Base-by-base conservation (phyloP, 495 filamentous ascomycete genomes). In the Hypoxylon trugodes region DNA sequence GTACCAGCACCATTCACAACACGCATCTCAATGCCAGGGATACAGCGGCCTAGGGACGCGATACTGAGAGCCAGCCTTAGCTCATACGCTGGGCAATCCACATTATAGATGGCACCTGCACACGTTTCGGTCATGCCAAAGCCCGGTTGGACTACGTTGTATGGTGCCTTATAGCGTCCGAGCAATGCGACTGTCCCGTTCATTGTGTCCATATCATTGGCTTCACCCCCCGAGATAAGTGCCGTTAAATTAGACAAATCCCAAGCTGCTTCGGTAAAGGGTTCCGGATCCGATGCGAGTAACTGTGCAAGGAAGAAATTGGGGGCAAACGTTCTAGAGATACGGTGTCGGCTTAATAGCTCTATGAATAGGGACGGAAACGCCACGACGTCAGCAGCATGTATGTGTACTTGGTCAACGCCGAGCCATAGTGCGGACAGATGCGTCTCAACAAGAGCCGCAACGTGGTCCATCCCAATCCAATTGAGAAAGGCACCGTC, bases 81-180 rank as follows among this genome's bases (percentile, higher is more conserved):
- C 19, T 84, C 81, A 42, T 74, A 76, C 3, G 10, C 33, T 0
- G 78, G 78, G 24, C 70, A 80, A 4, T 65, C 5, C 1, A 12
- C 15, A 41, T 73, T 80, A 74, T 66, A 76, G 38, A 82, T 86
- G 10, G 59, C 45, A 1, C 82, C 79, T 3, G 79, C 79, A 50
- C 81, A 84, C 0, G 82, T 85, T 63, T 86, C 83, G 0, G 83
- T 86, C 83, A 86, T 84, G 13, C 83, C 82, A 33, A 85, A 86
- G 0, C 72, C 75, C 1, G 84, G 75, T 0, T 48, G 57, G 30
- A 88, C 70, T 4, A 84, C 74, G 37, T 78, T 64, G 0, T 6
- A 1, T 0, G 68, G 72, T 0, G 76, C 78, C 1, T 77, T 76
- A 49, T 73, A 74, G 1, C 45, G 45, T 3, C 30, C 13, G 0